Evolutionary conservation across 73 alveolate genomes (phyloP).

Genomic region (Breviolum minutum): DNA sequence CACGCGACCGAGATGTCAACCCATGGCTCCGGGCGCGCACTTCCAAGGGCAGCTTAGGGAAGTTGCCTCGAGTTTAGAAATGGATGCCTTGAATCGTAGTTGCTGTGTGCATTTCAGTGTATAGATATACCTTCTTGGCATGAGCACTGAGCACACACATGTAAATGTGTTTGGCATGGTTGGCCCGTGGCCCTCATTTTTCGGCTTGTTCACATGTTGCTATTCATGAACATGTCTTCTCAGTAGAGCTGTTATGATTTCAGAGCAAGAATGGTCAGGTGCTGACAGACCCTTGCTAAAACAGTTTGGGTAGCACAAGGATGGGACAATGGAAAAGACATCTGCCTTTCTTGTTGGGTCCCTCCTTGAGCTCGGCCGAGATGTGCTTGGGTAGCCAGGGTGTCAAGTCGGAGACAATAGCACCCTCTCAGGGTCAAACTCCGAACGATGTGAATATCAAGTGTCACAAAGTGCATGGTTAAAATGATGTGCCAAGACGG

Average conservation of each 20-base stretch:
- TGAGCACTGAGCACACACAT: not conserved
- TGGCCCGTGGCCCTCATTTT: not conserved
- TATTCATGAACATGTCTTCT: not conserved
- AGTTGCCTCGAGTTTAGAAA: not conserved
- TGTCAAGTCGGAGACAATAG: not conserved
- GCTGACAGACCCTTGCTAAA: too few relatives aligned
- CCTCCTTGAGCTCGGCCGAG: too few relatives aligned
- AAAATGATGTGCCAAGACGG: slow-evolving; percentile 21
- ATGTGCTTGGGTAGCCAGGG: too few relatives aligned
- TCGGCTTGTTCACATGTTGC: not conserved
- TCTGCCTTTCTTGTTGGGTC: too few relatives aligned
- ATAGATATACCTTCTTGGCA: not conserved
- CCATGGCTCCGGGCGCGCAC: too few relatives aligned
- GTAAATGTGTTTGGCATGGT: not conserved
- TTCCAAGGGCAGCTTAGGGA: not conserved
- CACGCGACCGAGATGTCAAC: not conserved
- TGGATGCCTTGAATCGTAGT: not conserved
- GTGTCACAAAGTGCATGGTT: not conserved
- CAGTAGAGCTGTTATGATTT: too few relatives aligned
- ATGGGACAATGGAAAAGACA: too few relatives aligned
- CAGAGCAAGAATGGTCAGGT: too few relatives aligned
- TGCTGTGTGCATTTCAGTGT: not conserved
- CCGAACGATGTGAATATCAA: not conserved
- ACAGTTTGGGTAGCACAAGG: too few relatives aligned
- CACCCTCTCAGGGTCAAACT: not conserved